Percentiles rank a stretch among this genome's conserved stretches.
These are phyloP conservation scores for Chalciporus piperatus DNA, from an alignment of 768 basidiomycete genomes.

Conservation along the genomic window DNA sequence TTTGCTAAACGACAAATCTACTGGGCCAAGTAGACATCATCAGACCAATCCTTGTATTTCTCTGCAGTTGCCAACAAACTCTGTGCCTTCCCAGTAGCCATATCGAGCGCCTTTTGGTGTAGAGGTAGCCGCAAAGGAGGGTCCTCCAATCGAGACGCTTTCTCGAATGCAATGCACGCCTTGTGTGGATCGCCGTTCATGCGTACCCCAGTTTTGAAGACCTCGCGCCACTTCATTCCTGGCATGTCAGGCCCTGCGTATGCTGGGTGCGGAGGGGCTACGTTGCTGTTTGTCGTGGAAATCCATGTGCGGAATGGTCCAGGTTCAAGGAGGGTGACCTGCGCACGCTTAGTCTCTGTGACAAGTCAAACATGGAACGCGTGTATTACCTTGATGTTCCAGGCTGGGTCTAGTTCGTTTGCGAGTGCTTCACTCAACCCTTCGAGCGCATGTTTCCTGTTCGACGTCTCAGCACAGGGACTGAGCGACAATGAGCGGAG, in stretches of 20 bases:
- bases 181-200: conserved; percentile 20
- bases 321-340: background rate
- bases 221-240: conserved; percentile 7
- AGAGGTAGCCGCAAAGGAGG: conserved; percentile 22
- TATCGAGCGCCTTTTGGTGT: conserved; percentile 4
- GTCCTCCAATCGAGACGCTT: conserved; percentile 8
- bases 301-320: conserved; percentile 17
- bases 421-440: conserved; percentile 21
- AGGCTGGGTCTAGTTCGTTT: background rate
- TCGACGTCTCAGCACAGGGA: background rate
- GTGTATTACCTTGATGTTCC: conserved; percentile 15
- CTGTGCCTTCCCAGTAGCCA: conserved; percentile 11
- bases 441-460: conserved; percentile 26
- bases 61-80: conserved; percentile 10
- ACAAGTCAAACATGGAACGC: too few species aligned
- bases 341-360: too few species aligned
- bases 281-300: background rate
- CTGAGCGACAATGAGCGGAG: background rate
- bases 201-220: background rate
- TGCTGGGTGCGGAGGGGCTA: conserved; percentile 11
- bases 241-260: conserved; percentile 14
- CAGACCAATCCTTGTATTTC: conserved; percentile 23
- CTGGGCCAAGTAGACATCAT: conserved; percentile 17
- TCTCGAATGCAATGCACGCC: conserved; percentile 20
- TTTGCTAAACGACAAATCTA: too few species aligned